Conservation (phyloP, 176 grass and related monocot genomes). For the Cenchrus purpureus region DNA sequence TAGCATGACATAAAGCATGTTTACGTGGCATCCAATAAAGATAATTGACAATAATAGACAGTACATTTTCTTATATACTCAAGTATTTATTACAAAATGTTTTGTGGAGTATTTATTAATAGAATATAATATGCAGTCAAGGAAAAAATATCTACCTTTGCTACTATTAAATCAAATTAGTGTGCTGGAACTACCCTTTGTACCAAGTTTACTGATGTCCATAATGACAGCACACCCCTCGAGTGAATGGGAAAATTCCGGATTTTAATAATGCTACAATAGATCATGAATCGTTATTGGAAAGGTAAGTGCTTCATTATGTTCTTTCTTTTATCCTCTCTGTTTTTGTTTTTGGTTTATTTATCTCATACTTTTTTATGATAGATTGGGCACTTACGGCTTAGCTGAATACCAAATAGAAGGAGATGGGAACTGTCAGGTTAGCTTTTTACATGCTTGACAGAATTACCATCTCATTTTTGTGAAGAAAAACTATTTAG, state of each 20-base stretch:
- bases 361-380: constrained; percentile 27
- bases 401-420: constrained; percentile 97
- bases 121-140: not conserved
- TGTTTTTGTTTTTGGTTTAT: constrained; percentile 12
- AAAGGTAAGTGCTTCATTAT: constrained; percentile 62
- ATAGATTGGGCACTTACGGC: constrained; percentile 82
- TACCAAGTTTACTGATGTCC: constrained; percentile 44
- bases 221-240: constrained; percentile 89
- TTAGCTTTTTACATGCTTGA: constrained; percentile 40
- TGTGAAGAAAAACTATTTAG: constrained; percentile 31
- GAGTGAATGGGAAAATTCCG: constrained; percentile 95
- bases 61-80: not conserved
- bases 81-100: not conserved
- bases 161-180: constrained; percentile 9
- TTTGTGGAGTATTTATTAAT: not conserved
- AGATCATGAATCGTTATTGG: constrained; percentile 84
- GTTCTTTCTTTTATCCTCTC: constrained; percentile 17
- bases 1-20: constrained; percentile 24
- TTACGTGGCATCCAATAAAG: not conserved
- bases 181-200: not conserved
- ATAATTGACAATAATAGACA: not conserved
- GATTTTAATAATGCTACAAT: constrained; percentile 89
- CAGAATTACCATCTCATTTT: not conserved
- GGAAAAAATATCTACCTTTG: not conserved
- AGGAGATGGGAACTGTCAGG: constrained; percentile 99